Percentiles rank a stretch among this genome's conserved stretches.
These are phyloP conservation scores for Stephania cephalantha DNA, from an alignment of 164 flowering plant genomes.

Conservation along the genomic window DNA sequence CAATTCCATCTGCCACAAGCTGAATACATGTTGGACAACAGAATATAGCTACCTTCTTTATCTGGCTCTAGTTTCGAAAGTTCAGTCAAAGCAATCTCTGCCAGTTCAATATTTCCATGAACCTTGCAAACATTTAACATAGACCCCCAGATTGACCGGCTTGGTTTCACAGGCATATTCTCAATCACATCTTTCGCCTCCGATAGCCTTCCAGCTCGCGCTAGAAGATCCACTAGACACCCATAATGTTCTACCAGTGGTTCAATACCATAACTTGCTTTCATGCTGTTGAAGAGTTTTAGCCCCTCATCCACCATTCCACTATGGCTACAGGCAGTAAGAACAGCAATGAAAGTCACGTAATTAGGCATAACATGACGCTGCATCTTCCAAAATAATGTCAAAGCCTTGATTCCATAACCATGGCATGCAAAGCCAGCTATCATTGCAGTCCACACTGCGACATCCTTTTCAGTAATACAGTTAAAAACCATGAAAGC, in stretches of 20 bases:
- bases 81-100: constrained; percentile 39
- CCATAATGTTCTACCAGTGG: constrained; percentile 47
- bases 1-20: constrained; percentile 35
- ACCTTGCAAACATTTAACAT: constrained; percentile 35
- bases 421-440: constrained; percentile 52
- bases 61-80: constrained; percentile 46
- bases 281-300: constrained; percentile 31
- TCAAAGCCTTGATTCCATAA: constrained; percentile 34
- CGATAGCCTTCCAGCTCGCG: constrained; percentile 37
- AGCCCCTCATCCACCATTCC: constrained; percentile 42
- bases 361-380: constrained; percentile 30
- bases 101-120: constrained; percentile 30
- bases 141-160: constrained; percentile 47
- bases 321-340: constrained; percentile 44
- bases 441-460: constrained; percentile 53
- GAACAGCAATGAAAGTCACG: constrained; percentile 43
- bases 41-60: constrained; percentile 41
- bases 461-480: constrained; percentile 33
- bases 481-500: constrained; percentile 32
- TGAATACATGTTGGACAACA: constrained; percentile 45
- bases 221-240: constrained; percentile 47
- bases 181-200: constrained; percentile 38
- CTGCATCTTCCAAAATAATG: constrained; percentile 35
- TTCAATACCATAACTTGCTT: constrained; percentile 31
- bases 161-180: constrained; percentile 46